A percentile compares a stretch with the other conserved stretches of the same genome.
phyloP scores from a whole-genome alignment of 1,284 basidiomycete genomes.

The Ganoderma lingzhi region DNA sequence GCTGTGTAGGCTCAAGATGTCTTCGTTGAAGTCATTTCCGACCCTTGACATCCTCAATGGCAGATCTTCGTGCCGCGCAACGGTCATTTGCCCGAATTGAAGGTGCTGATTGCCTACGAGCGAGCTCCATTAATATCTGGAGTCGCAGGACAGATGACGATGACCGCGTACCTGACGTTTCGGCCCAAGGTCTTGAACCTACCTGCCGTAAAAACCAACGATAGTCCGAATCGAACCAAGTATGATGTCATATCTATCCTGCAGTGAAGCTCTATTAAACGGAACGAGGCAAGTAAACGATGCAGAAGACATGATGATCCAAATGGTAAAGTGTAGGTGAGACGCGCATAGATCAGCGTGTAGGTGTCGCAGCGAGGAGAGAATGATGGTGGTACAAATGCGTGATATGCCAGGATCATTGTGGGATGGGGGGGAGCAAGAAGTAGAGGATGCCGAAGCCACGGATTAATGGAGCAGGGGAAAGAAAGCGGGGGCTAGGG shows the following conservation, averaged over 20 bases:
- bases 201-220: neutral
- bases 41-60: neutral
- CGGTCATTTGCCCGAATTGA: neutral
- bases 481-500: neutral
- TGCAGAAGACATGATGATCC: neutral
- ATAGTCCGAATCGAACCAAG: neutral
- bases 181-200: neutral
- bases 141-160: neutral
- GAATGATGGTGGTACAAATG: constrained; percentile 29
- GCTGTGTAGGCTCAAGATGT: neutral
- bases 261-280: constrained; percentile 11
- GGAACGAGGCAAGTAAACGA: constrained; percentile 8
- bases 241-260: neutral
- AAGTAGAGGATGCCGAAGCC: constrained; percentile 5
- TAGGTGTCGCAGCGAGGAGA: constrained; percentile 26
- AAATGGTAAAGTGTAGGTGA: neutral
- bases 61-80: neutral
- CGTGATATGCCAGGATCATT: constrained; percentile 13
- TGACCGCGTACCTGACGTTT: neutral
- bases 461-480: neutral
- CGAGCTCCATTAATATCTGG: neutral
- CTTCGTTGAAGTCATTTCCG: neutral
- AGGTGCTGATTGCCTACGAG: neutral
- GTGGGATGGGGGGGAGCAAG: neutral
- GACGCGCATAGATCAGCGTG: constrained; percentile 1